These are phyloP conservation scores for Westerdykella aurantiaca DNA, from an alignment of 2,329 filamentous ascomycete species.

Conservation along the genomic window DNA sequence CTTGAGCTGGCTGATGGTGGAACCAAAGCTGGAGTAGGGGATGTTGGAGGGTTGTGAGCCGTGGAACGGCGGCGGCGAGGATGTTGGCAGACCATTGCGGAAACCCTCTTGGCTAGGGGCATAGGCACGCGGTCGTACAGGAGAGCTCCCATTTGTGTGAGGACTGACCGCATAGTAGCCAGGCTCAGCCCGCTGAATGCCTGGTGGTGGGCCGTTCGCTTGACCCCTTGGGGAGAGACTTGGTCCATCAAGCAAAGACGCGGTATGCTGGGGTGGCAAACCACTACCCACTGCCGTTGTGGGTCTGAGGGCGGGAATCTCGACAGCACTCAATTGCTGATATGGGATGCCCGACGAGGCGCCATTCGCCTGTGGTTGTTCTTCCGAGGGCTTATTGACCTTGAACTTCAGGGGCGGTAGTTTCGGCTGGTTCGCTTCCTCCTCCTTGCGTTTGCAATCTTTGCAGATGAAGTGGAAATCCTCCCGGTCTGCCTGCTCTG, in stretches of 20 bases:
- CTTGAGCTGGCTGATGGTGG: background rate
- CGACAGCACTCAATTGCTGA: constrained; percentile 15
- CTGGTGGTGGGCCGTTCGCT: constrained; percentile 36
- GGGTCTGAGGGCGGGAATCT: constrained; percentile 14
- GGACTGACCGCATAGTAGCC: constrained; percentile 10
- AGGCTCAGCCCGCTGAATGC: constrained; percentile 32
- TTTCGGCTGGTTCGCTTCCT: constrained; percentile 57
- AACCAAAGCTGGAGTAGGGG: background rate
- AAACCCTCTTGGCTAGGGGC: constrained; percentile 17
- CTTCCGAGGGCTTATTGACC: constrained; percentile 46
- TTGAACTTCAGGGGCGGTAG: constrained; percentile 57
- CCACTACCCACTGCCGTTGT: background rate
- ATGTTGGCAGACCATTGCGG: constrained; percentile 23
- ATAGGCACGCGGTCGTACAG: constrained; percentile 11
- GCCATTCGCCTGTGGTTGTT: constrained; percentile 15
- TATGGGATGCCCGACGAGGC: constrained; percentile 5
- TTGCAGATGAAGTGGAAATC: constrained; percentile 85
- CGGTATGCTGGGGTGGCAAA: constrained; percentile 16
- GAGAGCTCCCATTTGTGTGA: constrained; percentile 25
- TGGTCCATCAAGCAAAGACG: constrained; percentile 39
- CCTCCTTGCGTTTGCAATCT: constrained; percentile 65
- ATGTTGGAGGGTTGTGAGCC: constrained; percentile 14
- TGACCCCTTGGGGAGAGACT: constrained; percentile 43
- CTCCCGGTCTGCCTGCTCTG: constrained; percentile 72
- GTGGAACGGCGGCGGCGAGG: constrained; percentile 32